Evolutionary conservation across 345 rosid genomes (phyloP).

Genomic region (Cardamine resedifolia): DNA sequence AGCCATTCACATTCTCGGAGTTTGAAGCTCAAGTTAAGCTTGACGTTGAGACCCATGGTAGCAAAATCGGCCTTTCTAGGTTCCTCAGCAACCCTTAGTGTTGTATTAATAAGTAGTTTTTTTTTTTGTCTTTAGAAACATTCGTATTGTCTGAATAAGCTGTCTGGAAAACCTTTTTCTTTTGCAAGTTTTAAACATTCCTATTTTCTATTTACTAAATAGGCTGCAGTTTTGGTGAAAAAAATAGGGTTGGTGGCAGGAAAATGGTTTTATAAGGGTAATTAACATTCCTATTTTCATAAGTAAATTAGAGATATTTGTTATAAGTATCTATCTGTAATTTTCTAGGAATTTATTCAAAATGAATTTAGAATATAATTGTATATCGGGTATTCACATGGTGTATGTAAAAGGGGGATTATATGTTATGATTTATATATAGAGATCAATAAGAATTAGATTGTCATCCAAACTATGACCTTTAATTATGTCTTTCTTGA

Average conservation of each 20-base stretch:
- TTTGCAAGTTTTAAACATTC: not conserved
- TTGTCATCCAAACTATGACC: not conserved
- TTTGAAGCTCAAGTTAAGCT: slow-evolving; percentile 62
- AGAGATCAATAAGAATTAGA: not conserved
- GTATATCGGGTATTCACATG: not conserved
- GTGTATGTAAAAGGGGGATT: not conserved
- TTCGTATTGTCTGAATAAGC: not conserved
- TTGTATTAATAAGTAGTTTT: not conserved
- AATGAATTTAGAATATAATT: not conserved
- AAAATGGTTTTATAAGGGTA: not conserved
- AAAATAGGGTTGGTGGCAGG: not conserved
- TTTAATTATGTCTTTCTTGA: not conserved
- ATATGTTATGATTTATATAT: not conserved
- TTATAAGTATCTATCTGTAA: not conserved
- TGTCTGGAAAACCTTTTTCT: not conserved
- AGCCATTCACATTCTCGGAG: slow-evolving; percentile 59
- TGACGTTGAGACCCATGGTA: slow-evolving; percentile 54
- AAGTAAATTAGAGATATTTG: not conserved
- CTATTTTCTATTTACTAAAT: not conserved
- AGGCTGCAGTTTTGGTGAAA: not conserved
- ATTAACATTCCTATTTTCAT: not conserved
- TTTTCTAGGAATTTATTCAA: not conserved
- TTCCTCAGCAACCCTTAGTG: slow-evolving; percentile 37
- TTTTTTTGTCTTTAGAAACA: not conserved
- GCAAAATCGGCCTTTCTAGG: slow-evolving; percentile 58